phyloP scores from a whole-genome alignment of 1,139 yeast genomes.

The Candida tropicalis region DNA sequence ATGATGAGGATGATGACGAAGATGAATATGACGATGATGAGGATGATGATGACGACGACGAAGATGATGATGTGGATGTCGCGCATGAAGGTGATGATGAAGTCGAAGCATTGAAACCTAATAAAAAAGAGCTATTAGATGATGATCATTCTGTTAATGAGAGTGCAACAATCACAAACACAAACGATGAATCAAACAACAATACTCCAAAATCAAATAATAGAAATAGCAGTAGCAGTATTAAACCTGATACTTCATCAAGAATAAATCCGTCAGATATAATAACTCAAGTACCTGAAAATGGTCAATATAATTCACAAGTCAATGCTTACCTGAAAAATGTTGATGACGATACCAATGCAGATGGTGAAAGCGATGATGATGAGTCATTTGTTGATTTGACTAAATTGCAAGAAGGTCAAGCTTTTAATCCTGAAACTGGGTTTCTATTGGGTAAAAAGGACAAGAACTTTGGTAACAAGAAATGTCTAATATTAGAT shows the following conservation, averaged over 20 bases:
- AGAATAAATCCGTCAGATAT: conserved; percentile 10
- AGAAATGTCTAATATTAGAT: conserved; percentile 88
- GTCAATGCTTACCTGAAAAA: conserved; percentile 25
- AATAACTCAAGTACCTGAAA: conserved; percentile 15
- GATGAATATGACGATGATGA: conserved; percentile 1
- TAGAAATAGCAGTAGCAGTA: conserved; percentile 1
- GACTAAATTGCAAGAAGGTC: conserved; percentile 65
- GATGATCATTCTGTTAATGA: conserved; percentile 47
- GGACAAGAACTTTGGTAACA: conserved; percentile 40
- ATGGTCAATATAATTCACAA: conserved; percentile 10
- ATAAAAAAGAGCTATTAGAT: conserved; percentile 35
- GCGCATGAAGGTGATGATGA: conserved; percentile 14
- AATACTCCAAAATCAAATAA: conserved; percentile 13
- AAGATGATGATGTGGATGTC: conserved; percentile 8
- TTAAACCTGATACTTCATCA: background rate
- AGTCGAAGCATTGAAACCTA: conserved; percentile 10
- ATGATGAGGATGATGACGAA: conserved; percentile 2
- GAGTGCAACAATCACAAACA: conserved; percentile 48
- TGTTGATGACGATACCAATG: conserved; percentile 21
- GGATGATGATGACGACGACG: conserved; percentile 2
- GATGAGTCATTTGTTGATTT: conserved; percentile 53
- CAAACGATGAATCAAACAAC: conserved; percentile 34
- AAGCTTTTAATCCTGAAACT: conserved; percentile 55
- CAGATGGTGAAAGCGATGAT: conserved; percentile 24
- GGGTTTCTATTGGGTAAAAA: conserved; percentile 65